Conservation (phyloP, 2,329 filamentous ascomycete species). For the Trichoderma hamatum region DNA sequence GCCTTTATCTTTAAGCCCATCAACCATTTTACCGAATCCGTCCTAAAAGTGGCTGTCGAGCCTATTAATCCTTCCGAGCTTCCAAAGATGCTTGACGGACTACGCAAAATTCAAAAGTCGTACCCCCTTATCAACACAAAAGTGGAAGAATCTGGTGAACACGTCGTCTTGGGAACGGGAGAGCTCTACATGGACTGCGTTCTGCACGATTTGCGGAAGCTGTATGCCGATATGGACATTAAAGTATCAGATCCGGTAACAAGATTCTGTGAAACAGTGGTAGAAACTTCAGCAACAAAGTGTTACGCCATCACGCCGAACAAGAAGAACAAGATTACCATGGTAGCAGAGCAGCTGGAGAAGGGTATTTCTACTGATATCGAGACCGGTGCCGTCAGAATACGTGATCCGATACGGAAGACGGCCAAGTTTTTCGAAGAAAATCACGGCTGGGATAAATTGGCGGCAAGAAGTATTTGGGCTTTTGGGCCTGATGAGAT, state of each 20-base stretch:
- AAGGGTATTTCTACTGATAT: slow-evolving; percentile 95
- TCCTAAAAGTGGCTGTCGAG: slow-evolving; percentile 96
- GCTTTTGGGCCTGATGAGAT: slow-evolving; percentile 95
- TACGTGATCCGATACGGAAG: slow-evolving; percentile 88
- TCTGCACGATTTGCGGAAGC: slow-evolving; percentile 83
- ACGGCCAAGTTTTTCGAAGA: slow-evolving; percentile 97
- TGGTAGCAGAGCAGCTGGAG: slow-evolving; percentile 95
- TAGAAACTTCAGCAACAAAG: slow-evolving; percentile 95
- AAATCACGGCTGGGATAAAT: slow-evolving; percentile 93
- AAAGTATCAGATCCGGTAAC: slow-evolving; percentile 98
- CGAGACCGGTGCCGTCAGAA: slow-evolving; percentile 84
- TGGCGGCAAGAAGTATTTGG: slow-evolving; percentile 95
- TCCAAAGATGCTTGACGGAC: slow-evolving; percentile 96
- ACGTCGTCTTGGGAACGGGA: slow-evolving; percentile 91
- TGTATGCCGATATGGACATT: slow-evolving; percentile 99
- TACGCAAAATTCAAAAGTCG: slow-evolving; percentile 96
- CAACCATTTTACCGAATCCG: slow-evolving; percentile 93
- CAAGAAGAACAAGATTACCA: slow-evolving; percentile 99
- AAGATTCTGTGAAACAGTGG: slow-evolving; percentile 95
- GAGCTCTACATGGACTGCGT: slow-evolving; percentile 99
- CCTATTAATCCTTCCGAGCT: slow-evolving; percentile 97
- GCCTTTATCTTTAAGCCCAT: slow-evolving; percentile 94
- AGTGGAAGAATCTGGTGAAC: slow-evolving; percentile 96
- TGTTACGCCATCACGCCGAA: slow-evolving; percentile 98
- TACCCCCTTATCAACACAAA: slow-evolving; percentile 96